phyloP scores from a whole-genome alignment of 768 basidiomycete species.

The Pulveroboletus frians region DNA sequence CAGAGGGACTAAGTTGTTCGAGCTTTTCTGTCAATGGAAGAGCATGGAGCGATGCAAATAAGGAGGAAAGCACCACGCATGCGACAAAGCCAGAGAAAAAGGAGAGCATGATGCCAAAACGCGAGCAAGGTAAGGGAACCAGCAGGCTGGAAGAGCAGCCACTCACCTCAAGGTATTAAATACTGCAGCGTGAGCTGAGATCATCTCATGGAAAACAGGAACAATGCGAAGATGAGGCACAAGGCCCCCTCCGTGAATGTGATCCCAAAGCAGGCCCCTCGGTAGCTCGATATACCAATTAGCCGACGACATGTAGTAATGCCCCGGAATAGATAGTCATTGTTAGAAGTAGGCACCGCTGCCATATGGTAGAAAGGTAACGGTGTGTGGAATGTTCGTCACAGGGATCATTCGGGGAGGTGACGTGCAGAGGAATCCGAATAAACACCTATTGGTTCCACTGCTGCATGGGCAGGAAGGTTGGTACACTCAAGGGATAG shows the following conservation, averaged over 20 bases:
- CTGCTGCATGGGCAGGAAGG: background rate
- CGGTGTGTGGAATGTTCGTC: background rate
- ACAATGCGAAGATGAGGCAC: constrained; percentile 4
- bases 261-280: background rate
- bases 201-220: constrained; percentile 5
- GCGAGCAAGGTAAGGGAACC: background rate
- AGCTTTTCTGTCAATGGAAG: constrained; percentile 22
- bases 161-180: constrained; percentile 10
- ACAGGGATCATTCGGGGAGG: background rate
- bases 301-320: background rate
- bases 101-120: constrained; percentile 10
- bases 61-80: constrained; percentile 1
- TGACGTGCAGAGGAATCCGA: background rate
- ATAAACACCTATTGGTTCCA: background rate
- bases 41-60: constrained; percentile 8
- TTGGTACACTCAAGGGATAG: background rate
- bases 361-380: constrained; percentile 3
- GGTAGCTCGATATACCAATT: background rate
- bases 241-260: background rate
- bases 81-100: constrained; percentile 5
- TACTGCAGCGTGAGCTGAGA: constrained; percentile 5
- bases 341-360: background rate
- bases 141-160: background rate
- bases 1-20: constrained; percentile 14
- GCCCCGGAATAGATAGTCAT: background rate